Base-by-base conservation (phyloP, 768 basidiomycete genomes). In the Kwoniella newhampshirensis region DNA sequence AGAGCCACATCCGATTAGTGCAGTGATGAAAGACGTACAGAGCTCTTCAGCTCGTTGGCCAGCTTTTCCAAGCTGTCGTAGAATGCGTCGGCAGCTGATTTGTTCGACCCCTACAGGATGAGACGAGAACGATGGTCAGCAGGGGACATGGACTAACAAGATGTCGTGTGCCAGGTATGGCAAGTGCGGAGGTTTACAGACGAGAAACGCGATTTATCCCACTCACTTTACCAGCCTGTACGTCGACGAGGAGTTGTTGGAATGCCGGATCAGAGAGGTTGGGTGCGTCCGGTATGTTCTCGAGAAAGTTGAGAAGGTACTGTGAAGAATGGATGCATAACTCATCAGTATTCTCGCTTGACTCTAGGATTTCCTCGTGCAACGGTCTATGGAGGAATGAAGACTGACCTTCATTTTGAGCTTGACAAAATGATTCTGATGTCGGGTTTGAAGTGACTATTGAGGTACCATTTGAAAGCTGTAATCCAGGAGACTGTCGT, bases 51-150 rank as follows among this genome's bases (percentile, higher is more conserved):
- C 81, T 99, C 96, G 35, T 79, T 78, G 49, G 96, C 78, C 30
- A 97, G 81, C 59, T 89, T 88, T 70, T 99, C 96, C 48, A 98
- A 81, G 0, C 89, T 89, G 61, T 97, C 94, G 66, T 89, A 91
- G 81, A 97, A 99, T 15, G 87, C 85, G 71, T 96, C 92, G 15
- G 86, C 82, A 18, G 86, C 81, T 75, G 56, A 51, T 90, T 89
- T 57, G 74, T 69, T 61, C 75, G 69, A 59, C 77, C 66, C 78
- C 56, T 58, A 25, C 3, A 36, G 43, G 23, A 21, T 46, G 2
- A 25, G 9, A 15, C 15, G 15, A 32, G 32, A 32, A 13, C 32
- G 32, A 6, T 32, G 13, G 32, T n/a, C n/a, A n/a, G n/a, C n/a
- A n/a, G n/a, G n/a, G n/a, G n/a, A n/a, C n/a, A n/a, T n/a, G 17